Evolutionary conservation across 1,284 basidiomycete species (phyloP), one percentile per base, ranked within the genome.

Genomic region (Ustilago tritici): DNA sequence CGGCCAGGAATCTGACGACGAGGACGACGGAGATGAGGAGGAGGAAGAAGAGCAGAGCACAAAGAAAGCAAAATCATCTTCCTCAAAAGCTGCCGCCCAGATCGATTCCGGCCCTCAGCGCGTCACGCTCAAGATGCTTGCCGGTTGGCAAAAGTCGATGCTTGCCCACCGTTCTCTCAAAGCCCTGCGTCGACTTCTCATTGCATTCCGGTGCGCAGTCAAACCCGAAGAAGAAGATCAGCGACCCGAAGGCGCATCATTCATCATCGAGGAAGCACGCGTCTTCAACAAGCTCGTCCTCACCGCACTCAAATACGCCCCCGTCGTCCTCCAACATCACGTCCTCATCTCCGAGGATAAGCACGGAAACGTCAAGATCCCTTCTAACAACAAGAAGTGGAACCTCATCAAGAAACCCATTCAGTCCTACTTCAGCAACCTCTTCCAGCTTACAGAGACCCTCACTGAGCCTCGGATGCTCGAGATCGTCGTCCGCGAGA

Each of bases 281-380:
- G 83, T 85, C 40, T 99, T 96, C 88, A 93, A 93, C 88, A 97
- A 97, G 87, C 89, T 99, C 23, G 89, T 99, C 38, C 90, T 91
- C 14, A 97, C 95, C 2, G 88, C 95, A 0, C 89, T 99, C 58
- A 92, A 92, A 84, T 99, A 94, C 87, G 95, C 95, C 0, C 96
- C 96, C 0, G 90, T 98, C 40, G 90, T 98, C 2, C 89, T 99
- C 12, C 89, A 91, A 65, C 92, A 95, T 82, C 95, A 98, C 84
- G 89, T 93, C 46, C 95, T 96, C 0, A 94, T 91, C 88, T 95
- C 95, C 87, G 91, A 77, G 53, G 68, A 70, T 54, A 72, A 76
- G 55, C 61, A 65, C 4, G 78, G 80, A 56, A 75, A 78, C 60
- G 75, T 80, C 78, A 82, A 91, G 4, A 89, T 93, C 12, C 82